Conservation (phyloP, 106 monocot species). For the Platanthera guangdongensis region DNA sequence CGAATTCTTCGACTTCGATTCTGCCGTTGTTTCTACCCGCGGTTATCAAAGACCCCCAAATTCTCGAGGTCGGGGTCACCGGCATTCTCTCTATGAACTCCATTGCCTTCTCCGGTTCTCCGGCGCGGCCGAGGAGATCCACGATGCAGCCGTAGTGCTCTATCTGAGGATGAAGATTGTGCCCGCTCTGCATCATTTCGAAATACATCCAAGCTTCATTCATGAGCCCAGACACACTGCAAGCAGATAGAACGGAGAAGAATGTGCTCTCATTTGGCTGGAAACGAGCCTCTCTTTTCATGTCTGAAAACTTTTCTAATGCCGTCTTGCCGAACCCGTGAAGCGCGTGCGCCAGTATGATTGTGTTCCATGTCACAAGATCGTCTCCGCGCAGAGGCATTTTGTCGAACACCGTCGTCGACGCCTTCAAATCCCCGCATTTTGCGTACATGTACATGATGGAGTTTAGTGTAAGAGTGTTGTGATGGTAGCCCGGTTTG, state of each 20-base stretch:
- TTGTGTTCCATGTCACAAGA: slow-evolving; percentile 70
- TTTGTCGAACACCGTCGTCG: slow-evolving; percentile 43
- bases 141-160: slow-evolving; percentile 92
- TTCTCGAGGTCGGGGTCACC: slow-evolving; percentile 45
- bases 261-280: slow-evolving; percentile 60
- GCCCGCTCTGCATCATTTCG: slow-evolving; percentile 48
- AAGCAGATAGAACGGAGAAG: slow-evolving; percentile 67
- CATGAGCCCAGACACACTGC: slow-evolving; percentile 57
- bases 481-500: slow-evolving; percentile 29
- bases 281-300: slow-evolving; percentile 29
- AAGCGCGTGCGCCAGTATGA: slow-evolving; percentile 77
- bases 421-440: slow-evolving; percentile 52
- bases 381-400: slow-evolving; percentile 22
- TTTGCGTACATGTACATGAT: slow-evolving; percentile 63
- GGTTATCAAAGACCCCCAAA: slow-evolving; percentile 85
- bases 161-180: slow-evolving; percentile 41
- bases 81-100: slow-evolving; percentile 69
- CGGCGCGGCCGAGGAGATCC: slow-evolving; percentile 67
- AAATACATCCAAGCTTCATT: slow-evolving; percentile 65
- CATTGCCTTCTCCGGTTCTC: slow-evolving; percentile 43
- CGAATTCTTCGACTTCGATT: slow-evolving; percentile 57
- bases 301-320: slow-evolving; percentile 47
- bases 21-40: slow-evolving; percentile 68
- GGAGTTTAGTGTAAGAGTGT: slow-evolving; percentile 36
- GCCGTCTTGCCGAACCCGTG: slow-evolving; percentile 59